Conservation (phyloP, 2,329 filamentous ascomycete genomes). For the Colletotrichum ledebouriae region DNA sequence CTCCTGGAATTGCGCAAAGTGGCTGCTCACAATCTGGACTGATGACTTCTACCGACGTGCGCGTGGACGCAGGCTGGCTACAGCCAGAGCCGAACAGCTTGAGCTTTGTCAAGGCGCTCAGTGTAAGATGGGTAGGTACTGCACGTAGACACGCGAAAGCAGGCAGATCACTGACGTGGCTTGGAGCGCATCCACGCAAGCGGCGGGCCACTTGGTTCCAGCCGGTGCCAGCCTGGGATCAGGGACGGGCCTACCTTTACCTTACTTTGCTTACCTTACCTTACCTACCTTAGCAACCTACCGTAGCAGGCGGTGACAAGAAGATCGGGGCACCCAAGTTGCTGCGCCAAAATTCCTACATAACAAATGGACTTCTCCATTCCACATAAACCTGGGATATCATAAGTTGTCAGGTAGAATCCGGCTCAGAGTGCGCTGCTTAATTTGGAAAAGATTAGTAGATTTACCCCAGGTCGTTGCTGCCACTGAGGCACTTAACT, state of each 20-base stretch:
- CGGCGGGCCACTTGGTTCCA: conserved; percentile 27
- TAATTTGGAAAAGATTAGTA: too few relatives aligned
- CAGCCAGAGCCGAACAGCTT: conserved; percentile 23
- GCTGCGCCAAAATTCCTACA: too few relatives aligned
- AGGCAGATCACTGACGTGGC: conserved; percentile 30
- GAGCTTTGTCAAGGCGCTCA: conserved; percentile 28
- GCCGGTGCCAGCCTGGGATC: conserved; percentile 17
- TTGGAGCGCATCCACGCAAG: conserved; percentile 30
- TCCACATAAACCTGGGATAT: too few relatives aligned
- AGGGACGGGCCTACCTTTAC: background rate
- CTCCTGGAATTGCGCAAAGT: background rate
- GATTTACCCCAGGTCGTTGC: background rate
- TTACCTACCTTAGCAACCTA: too few relatives aligned
- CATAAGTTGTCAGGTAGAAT: too few relatives aligned
- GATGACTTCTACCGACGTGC: conserved; percentile 11
- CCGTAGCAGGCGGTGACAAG: too few relatives aligned
- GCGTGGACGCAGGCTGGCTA: conserved; percentile 26
- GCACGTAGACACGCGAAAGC: background rate
- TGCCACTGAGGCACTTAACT: background rate
- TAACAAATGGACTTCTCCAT: too few relatives aligned
- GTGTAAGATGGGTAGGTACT: background rate
- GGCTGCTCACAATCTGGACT: conserved; percentile 14
- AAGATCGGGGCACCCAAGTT: too few relatives aligned
- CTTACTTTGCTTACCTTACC: background rate
- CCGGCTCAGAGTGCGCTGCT: too few relatives aligned